These are phyloP conservation scores for Nicotiana sylvestris DNA, from an alignment of 257 asterid genomes.

Conservation along the genomic window DNA sequence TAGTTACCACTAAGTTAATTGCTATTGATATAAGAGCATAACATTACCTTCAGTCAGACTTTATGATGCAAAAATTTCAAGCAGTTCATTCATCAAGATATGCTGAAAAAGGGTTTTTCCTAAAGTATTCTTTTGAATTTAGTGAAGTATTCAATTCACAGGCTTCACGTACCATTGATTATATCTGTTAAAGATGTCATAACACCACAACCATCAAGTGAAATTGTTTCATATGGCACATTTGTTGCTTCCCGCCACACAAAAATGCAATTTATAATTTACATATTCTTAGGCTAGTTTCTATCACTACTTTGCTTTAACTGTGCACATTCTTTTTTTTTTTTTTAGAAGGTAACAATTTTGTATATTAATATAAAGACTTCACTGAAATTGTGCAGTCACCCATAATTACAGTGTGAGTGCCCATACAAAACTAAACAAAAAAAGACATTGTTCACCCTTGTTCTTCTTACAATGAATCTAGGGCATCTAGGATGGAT, in stretches of 20 bases:
- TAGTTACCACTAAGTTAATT: not conserved
- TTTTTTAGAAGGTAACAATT: too few species aligned
- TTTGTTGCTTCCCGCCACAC: not conserved
- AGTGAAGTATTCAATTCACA: not conserved
- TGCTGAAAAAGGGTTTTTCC: not conserved
- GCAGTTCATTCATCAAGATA: not conserved
- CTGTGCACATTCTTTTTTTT: too few species aligned
- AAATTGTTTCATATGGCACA: not conserved
- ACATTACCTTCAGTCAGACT: not conserved
- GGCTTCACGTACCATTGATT: not conserved
- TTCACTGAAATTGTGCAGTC: too few species aligned
- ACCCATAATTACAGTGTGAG: too few species aligned
- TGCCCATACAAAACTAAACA: too few species aligned
- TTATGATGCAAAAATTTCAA: not conserved
- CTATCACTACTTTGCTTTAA: not conserved
- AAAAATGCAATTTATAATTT: not conserved
- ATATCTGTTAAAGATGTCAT: not conserved
- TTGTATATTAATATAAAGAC: too few species aligned
- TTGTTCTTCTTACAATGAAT: too few species aligned
- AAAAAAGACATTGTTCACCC: too few species aligned
- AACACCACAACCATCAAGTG: not conserved
- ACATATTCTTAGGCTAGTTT: not conserved
- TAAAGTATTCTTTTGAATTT: not conserved
- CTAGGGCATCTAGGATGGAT: too few species aligned
- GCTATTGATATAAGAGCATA: not conserved